Evolutionary conservation across 371 early-diverging fungal genomes (phyloP).

Genomic region (Mucor mucedo): DNA sequence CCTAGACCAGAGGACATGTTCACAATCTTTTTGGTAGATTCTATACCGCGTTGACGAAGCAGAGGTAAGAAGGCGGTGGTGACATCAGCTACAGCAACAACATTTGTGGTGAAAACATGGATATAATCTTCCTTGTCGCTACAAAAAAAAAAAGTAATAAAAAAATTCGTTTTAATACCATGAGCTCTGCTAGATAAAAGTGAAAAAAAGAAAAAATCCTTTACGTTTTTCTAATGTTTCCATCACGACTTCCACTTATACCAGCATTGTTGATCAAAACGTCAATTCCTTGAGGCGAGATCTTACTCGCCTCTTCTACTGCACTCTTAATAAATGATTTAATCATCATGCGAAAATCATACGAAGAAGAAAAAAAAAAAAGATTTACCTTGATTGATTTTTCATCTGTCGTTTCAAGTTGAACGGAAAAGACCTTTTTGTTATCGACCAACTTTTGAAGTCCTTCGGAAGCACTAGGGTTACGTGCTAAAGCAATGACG

Average conservation of each 20-base stretch:
- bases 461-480: conserved; percentile 16
- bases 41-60: conserved; percentile 27
- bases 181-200: too few species aligned
- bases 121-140: conserved; percentile 10
- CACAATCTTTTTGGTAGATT: conserved; percentile 25
- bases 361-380: not conserved
- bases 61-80: conserved; percentile 30
- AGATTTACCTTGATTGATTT: conserved; percentile 27
- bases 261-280: conserved; percentile 46
- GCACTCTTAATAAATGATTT: conserved; percentile 17
- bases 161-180: not conserved
- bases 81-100: conserved; percentile 14
- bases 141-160: not conserved
- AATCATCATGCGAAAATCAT: too few species aligned
- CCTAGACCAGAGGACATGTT: conserved; percentile 30
- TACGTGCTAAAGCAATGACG: conserved; percentile 33
- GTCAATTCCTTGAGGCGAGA: conserved; percentile 35
- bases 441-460: conserved; percentile 27
- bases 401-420: conserved; percentile 18
- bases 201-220: too few species aligned
- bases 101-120: conserved; percentile 25
- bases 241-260: conserved; percentile 7
- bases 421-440: conserved; percentile 21
- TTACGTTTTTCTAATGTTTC: not conserved
- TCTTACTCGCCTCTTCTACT: conserved; percentile 19